Evolutionary conservation across 768 basidiomycete genomes (phyloP), one percentile per base, ranked within the genome.

Genomic region (Rickenella mellea): DNA sequence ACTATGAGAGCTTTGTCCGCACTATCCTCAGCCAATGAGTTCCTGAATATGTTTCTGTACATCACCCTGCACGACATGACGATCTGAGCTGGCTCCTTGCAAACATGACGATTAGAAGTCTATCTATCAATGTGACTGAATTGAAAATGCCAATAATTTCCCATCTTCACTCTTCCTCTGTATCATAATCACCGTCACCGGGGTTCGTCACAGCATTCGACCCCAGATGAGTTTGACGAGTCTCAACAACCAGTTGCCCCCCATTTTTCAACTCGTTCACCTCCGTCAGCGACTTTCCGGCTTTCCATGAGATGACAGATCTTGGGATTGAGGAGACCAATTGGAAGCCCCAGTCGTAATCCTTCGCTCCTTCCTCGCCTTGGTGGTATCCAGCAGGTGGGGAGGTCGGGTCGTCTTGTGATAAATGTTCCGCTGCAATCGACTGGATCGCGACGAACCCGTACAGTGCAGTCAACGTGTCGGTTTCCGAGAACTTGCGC

Each of bases 1-100:
- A 97, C 65, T 97, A 98, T 59, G 92, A 94, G 61, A 90, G 87
- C 2, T 96, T 98, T 55, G 92, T 96, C 37, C 80, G 91, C 62
- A 90, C 88, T 15, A 92, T 97, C 52, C 77, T 94, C 40, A 86
- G 80, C 55, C 90, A 92, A 72, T 92, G 66, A 62, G n/a, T n/a
- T 51, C 31, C 15, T 32, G 32, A 27, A n/a, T n/a, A n/a, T n/a
- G n/a, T n/a, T n/a, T n/a, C n/a, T n/a, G n/a, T n/a, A n/a, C n/a
- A n/a, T n/a, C n/a, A n/a, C n/a, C n/a, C n/a, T n/a, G n/a, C n/a
- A n/a, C n/a, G n/a, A n/a, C n/a, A n/a, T n/a, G n/a, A n/a, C n/a
- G n/a, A n/a, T n/a, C n/a, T n/a, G n/a, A n/a, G n/a, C n/a, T n/a
- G n/a, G n/a, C n/a, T n/a, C n/a, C n/a, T n/a, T n/a, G n/a, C n/a